Evolutionary conservation across 2,329 filamentous ascomycete genomes (phyloP).

Genomic region (Trichoderma arundinaceum): DNA sequence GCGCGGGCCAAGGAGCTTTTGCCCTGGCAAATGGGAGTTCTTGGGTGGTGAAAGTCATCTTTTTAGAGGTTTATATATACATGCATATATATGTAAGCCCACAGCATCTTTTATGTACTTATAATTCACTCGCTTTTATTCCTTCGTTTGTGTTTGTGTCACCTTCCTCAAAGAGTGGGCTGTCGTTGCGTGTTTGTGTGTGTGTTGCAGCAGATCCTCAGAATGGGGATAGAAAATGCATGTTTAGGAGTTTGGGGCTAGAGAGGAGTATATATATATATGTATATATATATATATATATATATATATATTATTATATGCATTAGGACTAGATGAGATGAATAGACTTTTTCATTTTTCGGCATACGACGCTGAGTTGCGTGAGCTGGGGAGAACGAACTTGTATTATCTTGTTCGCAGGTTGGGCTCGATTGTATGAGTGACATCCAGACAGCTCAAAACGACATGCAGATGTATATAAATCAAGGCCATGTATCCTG

Average conservation of each 20-base stretch:
- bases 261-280: neutral
- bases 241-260: neutral
- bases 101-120: conserved; percentile 29
- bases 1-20: neutral
- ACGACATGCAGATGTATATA: too few species aligned
- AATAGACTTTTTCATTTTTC: conserved; percentile 6
- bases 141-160: conserved; percentile 11
- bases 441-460: too few species aligned
- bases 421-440: too few species aligned
- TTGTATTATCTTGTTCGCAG: neutral
- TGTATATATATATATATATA: too few species aligned
- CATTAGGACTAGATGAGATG: conserved; percentile 20
- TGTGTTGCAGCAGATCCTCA: neutral
- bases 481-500: neutral
- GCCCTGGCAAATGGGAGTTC: neutral
- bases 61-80: conserved; percentile 9
- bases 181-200: neutral
- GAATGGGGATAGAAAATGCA: neutral
- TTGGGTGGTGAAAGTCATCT: neutral
- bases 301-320: neutral
- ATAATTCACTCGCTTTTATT: conserved; percentile 26
- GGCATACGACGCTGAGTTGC: neutral
- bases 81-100: neutral
- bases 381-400: too few species aligned
- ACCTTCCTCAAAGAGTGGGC: neutral